Evolutionary conservation across 106 monocot species (phyloP).

Genomic region (Dactylorhiza incarnata): DNA sequence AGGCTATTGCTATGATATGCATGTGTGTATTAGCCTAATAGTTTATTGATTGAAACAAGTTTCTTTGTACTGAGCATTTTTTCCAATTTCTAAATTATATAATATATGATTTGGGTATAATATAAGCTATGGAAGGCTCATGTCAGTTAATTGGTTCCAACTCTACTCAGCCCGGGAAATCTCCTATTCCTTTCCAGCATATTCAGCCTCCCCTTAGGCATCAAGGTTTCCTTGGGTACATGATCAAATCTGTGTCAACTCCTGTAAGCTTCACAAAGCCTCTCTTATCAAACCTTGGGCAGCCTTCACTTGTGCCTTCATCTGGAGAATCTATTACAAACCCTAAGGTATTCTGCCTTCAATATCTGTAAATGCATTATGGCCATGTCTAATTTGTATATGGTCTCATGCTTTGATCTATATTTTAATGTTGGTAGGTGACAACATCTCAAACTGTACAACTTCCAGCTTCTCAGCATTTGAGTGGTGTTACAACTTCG

Average conservation of each 20-base stretch:
- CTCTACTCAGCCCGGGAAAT: conserved; percentile 34
- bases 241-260: conserved; percentile 31
- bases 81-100: not conserved
- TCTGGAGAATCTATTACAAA: conserved; percentile 43
- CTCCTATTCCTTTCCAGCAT: conserved; percentile 25
- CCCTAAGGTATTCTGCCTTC: conserved; percentile 49
- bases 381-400: not conserved
- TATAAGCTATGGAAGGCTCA: conserved; percentile 37
- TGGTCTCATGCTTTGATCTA: not conserved
- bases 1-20: too few species aligned
- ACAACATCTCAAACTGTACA: conserved; percentile 20
- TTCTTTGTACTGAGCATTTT: not conserved
- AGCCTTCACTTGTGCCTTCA: conserved; percentile 25
- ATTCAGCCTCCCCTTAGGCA: conserved; percentile 50
- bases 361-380: not conserved
- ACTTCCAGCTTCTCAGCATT: conserved; percentile 31
- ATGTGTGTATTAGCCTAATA: too few species aligned
- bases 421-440: not conserved
- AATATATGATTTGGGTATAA: not conserved
- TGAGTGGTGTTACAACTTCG: conserved; percentile 25
- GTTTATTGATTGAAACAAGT: too few species aligned
- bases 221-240: conserved; percentile 65
- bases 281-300: conserved; percentile 15
- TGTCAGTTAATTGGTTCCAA: conserved; percentile 42
- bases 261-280: conserved; percentile 34